Evolutionary conservation across 768 basidiomycete species (phyloP), one percentile per base, ranked within the genome.

Genomic region (Russula ochroleuca): DNA sequence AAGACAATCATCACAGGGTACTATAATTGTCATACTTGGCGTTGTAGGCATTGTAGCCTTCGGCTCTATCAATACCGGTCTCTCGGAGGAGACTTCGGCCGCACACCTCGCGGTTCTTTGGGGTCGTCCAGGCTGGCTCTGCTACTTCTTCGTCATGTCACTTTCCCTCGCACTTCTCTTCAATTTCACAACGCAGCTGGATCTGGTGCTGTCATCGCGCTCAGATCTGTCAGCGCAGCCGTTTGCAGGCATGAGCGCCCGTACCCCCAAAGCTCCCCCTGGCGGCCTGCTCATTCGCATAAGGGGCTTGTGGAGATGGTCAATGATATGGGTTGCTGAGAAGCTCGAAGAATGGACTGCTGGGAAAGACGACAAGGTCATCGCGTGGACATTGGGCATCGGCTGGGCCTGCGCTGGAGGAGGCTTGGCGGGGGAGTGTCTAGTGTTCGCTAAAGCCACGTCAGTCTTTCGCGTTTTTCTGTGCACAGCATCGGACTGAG

Each of bases 321-420:
- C 77, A 8, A 83, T 89, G 74, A 70, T 75, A 31, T 79, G 82
- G 77, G 70, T 88, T 40, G 81, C 79, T 28, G 82, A 85, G 65
- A 79, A 79, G 70, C 75, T 94, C 55, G 92, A 95, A 71, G 68
- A 73, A 1, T 89, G 90, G 87, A 88, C 87, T 9, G 86, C 83
- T 33, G 79, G 86, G 14, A 89, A 87, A 70, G 88, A 88, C 70
- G 95, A 98, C 71, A 88, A 83, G 68, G 86, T 86, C 59, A 78
- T 98, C 47, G 88, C 88, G 8, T 97, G 94, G 92, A 86, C 90
- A 31, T 80, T 95, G 50, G 95, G 94, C 15, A 92, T 98, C 55
- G 88, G 87, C 1, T 98, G 95, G 96, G 90, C 93, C 2, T 94
- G 94, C 66, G 86, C 86, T 59, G 94, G 95, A 38, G 95, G 95